Evolutionary conservation across 2,329 filamentous ascomycete genomes (phyloP).

Genomic region (Phoma sp.): DNA sequence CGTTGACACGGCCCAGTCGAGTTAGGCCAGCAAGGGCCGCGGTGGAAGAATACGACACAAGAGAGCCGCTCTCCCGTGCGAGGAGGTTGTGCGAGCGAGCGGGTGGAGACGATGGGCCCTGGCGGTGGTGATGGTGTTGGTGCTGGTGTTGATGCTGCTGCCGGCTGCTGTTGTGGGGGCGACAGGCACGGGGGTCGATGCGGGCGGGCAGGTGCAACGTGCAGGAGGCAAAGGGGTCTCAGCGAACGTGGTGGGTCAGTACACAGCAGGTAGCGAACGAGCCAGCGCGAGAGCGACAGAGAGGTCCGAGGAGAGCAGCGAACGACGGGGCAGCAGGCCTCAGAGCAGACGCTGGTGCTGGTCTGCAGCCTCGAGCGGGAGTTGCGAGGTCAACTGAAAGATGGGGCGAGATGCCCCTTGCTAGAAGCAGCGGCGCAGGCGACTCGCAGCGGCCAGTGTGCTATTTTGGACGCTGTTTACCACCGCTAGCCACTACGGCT

Average conservation of each 20-base stretch:
- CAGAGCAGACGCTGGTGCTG: conserved; percentile 1
- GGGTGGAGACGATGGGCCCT: conserved; percentile 4
- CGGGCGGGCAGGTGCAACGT: conserved; percentile 7
- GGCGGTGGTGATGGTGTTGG: neutral
- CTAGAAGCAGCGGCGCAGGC: conserved; percentile 10
- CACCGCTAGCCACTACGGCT: conserved; percentile 10
- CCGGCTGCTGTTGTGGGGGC: conserved; percentile 13
- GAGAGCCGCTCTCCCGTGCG: conserved; percentile 1
- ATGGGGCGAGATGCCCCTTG: conserved; percentile 11
- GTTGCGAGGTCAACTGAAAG: conserved; percentile 17
- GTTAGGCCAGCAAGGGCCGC: conserved; percentile 16
- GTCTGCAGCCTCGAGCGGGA: conserved; percentile 10
- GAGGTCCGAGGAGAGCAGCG: neutral
- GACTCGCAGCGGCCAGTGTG: conserved; percentile 7
- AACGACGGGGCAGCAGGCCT: conserved; percentile 15
- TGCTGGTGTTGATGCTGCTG: neutral
- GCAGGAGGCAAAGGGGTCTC: conserved; percentile 5
- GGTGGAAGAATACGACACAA: conserved; percentile 7
- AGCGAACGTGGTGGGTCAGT: conserved; percentile 10
- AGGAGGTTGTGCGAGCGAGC: conserved; percentile 1
- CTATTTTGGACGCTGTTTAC: conserved; percentile 7
- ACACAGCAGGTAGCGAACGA: conserved; percentile 1
- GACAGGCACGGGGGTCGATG: conserved; percentile 9
- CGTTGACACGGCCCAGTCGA: conserved; percentile 3
- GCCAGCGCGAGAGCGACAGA: neutral